Evolutionary conservation across 306 rosid species (phyloP).

Genomic region (Lagenaria siceraria): DNA sequence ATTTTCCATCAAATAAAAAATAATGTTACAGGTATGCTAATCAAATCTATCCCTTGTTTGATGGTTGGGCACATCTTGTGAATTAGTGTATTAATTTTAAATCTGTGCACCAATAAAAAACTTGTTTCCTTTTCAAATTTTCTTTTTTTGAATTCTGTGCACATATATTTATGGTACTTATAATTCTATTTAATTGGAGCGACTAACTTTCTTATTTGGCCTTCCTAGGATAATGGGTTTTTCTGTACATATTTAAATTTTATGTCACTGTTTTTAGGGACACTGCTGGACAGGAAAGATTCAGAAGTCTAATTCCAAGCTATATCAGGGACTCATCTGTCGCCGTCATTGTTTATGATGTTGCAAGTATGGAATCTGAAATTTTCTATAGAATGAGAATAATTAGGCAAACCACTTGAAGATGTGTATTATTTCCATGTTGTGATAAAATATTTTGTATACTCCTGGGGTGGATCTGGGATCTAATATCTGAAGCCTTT

Average conservation of each 20-base stretch:
- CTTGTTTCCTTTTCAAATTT: too few species aligned
- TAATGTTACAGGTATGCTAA: neutral
- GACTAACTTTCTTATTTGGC: neutral
- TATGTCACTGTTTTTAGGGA: slow-evolving; percentile 20
- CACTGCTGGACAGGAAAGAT: slow-evolving; percentile 52
- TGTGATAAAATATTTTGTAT: neutral
- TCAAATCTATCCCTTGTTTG: neutral
- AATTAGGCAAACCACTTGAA: neutral
- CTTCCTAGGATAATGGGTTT: neutral
- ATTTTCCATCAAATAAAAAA: neutral
- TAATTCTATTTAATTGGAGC: neutral
- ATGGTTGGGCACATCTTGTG: neutral
- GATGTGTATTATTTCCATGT: neutral
- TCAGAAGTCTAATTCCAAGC: slow-evolving; percentile 54
- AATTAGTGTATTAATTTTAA: neutral
- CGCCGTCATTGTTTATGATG: slow-evolving; percentile 42
- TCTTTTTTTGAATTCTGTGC: neutral
- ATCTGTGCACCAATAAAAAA: neutral
- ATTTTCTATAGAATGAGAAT: neutral
- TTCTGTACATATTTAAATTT: neutral
- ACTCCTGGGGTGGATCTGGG: neutral
- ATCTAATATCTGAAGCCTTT: neutral
- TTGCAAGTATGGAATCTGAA: slow-evolving; percentile 31
- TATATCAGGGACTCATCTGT: slow-evolving; percentile 53
- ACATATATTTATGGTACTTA: neutral